Percentiles rank a stretch among this genome's conserved stretches.
Evolutionary conservation across 1,284 basidiomycete genomes (phyloP).

Genomic region (Phellopilus nigrolimitatus): DNA sequence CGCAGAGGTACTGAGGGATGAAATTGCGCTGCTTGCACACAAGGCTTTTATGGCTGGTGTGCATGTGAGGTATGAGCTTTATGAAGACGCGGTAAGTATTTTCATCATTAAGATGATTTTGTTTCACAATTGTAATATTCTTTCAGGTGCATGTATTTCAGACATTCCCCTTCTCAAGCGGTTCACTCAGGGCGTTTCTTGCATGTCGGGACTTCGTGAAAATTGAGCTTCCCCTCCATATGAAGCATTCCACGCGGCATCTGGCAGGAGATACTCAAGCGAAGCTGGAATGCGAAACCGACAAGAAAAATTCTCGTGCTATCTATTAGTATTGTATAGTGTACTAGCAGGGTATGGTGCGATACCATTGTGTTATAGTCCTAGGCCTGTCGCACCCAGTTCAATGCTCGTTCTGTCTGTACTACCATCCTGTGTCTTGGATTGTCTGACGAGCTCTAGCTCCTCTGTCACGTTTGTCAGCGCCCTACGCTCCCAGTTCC

Average conservation of each 20-base stretch:
- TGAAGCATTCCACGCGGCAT: conserved; percentile 42
- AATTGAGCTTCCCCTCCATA: conserved; percentile 47
- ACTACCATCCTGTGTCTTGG: neutral
- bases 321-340: conserved; percentile 31
- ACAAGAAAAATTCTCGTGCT: conserved; percentile 55
- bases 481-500: conserved; percentile 83
- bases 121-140: conserved; percentile 9
- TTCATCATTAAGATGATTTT: neutral
- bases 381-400: too few species aligned
- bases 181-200: conserved; percentile 67
- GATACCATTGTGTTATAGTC: too few species aligned
- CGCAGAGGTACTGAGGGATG: conserved; percentile 90
- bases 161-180: conserved; percentile 77
- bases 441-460: conserved; percentile 51
- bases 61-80: conserved; percentile 86
- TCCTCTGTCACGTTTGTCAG: conserved; percentile 82
- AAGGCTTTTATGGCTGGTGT: conserved; percentile 90
- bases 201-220: conserved; percentile 76
- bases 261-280: conserved; percentile 53
- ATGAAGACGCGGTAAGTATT: conserved; percentile 82
- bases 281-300: conserved; percentile 59
- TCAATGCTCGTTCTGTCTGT: too few species aligned
- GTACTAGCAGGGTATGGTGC: neutral
- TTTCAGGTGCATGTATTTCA: conserved; percentile 86
- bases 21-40: conserved; percentile 89